These are phyloP conservation scores for Fusarium succisae DNA, from an alignment of 2,329 filamentous ascomycete genomes.

Conservation along the genomic window DNA sequence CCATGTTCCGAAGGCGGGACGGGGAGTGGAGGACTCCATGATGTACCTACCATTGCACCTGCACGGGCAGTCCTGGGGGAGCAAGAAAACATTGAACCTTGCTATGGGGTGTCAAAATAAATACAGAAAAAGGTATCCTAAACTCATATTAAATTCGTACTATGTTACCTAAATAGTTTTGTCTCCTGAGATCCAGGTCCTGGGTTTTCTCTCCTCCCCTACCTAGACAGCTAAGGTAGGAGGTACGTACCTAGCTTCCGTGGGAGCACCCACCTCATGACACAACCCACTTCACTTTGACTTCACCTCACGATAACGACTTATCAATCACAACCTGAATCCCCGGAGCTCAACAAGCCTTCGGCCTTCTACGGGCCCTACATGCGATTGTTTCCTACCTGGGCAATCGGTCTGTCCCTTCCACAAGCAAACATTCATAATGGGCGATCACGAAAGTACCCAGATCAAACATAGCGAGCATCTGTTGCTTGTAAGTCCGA, in stretches of 20 bases:
- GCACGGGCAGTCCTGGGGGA: not conserved
- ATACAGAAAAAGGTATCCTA: too few relatives aligned
- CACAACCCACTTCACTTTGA: slow-evolving; percentile 13
- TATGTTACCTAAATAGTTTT: too few relatives aligned
- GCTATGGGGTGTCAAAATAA: too few relatives aligned
- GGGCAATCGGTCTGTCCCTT: not conserved
- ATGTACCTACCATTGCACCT: not conserved
- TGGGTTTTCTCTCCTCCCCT: too few relatives aligned
- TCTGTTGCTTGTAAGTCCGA: slow-evolving; percentile 70
- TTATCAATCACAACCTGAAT: slow-evolving; percentile 18
- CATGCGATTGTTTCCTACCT: not conserved
- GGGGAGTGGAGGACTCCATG: not conserved
- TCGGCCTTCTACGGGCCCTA: not conserved
- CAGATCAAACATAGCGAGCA: slow-evolving; percentile 80
- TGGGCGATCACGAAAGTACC: slow-evolving; percentile 70
- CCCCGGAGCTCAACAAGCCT: slow-evolving; percentile 2
- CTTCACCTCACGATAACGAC: slow-evolving; percentile 37
- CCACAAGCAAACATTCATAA: slow-evolving; percentile 44
- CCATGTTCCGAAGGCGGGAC: slow-evolving; percentile 17
- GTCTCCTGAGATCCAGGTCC: too few relatives aligned
- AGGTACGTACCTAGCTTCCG: slow-evolving; percentile 29
- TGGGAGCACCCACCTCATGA: slow-evolving; percentile 20
- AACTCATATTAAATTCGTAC: too few relatives aligned
- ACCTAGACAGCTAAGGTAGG: not conserved
- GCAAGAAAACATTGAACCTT: too few relatives aligned